Evolutionary conservation across 1,139 yeast genomes (phyloP).

Genomic region (Yamadazyma songkhlaensis): DNA sequence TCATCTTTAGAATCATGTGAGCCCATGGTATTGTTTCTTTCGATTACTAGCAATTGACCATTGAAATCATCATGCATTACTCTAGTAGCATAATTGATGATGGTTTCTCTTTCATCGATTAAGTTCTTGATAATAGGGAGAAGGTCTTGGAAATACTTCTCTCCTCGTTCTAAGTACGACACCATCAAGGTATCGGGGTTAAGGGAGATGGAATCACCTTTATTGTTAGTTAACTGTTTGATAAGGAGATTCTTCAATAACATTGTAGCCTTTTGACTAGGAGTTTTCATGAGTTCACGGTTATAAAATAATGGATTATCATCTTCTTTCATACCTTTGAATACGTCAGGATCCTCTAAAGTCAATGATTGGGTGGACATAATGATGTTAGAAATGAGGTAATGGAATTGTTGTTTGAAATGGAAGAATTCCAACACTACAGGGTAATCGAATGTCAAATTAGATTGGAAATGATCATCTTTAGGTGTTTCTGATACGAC

Average conservation of each 20-base stretch:
- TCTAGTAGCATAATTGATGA: conserved; percentile 69
- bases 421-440: conserved; percentile 72
- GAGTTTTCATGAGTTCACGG: conserved; percentile 35
- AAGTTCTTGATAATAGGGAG: conserved; percentile 51
- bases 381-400: conserved; percentile 55
- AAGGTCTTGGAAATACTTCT: conserved; percentile 43
- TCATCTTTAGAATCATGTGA: conserved; percentile 35
- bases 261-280: conserved; percentile 52
- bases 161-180: conserved; percentile 44
- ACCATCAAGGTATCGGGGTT: conserved; percentile 49
- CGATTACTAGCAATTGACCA: conserved; percentile 58
- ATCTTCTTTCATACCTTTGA: conserved; percentile 60
- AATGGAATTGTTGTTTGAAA: conserved; percentile 71
- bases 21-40: conserved; percentile 55
- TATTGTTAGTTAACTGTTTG: conserved; percentile 38
- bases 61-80: conserved; percentile 74
- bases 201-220: conserved; percentile 45
- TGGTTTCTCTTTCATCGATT: conserved; percentile 67
- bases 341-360: conserved; percentile 70
- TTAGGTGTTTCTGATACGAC: not conserved
- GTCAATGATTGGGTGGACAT: conserved; percentile 72
- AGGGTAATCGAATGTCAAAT: conserved; percentile 53
- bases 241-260: conserved; percentile 44
- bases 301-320: conserved; percentile 41
- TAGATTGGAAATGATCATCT: conserved; percentile 13